phyloP scores from a whole-genome alignment of 2,329 filamentous ascomycete genomes.

The Geosmithia morbida region DNA sequence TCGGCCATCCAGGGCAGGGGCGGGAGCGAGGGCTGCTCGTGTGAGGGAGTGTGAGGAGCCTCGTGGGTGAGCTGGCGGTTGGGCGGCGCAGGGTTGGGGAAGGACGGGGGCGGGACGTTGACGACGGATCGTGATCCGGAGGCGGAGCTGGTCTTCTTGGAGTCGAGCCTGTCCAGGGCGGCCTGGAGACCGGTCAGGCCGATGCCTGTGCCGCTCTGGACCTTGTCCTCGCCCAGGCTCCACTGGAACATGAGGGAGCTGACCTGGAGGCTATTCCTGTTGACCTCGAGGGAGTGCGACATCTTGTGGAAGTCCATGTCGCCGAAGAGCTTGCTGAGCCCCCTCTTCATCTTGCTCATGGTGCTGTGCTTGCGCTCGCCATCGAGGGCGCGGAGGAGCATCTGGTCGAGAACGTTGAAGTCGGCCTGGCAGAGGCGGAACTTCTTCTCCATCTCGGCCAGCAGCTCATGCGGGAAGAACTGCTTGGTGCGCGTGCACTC shows the following conservation, averaged over 20 bases:
- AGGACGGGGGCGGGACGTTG: not conserved
- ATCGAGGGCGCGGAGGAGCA: conserved; percentile 45
- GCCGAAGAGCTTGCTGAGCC: conserved; percentile 48
- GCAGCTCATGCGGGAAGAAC: conserved; percentile 43
- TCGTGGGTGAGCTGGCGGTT: not conserved
- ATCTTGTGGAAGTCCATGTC: conserved; percentile 48
- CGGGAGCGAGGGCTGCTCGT: not conserved
- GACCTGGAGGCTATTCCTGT: conserved; percentile 46
- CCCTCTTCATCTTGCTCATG: conserved; percentile 43
- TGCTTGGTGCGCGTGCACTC: conserved; percentile 34
- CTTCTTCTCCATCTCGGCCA: conserved; percentile 48
- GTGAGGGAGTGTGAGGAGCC: not conserved
- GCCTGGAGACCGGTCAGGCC: conserved; percentile 54
- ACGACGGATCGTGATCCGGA: not conserved
- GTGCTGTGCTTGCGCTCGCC: conserved; percentile 43
- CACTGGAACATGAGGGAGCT: conserved; percentile 52
- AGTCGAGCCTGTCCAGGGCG: conserved; percentile 34
- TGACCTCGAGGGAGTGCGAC: conserved; percentile 38
- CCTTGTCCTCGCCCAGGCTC: conserved; percentile 43
- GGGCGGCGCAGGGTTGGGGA: not conserved
- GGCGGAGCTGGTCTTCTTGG: conserved; percentile 1
- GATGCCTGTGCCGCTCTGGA: conserved; percentile 46
- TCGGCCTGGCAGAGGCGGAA: conserved; percentile 46
- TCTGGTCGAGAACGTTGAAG: conserved; percentile 48
- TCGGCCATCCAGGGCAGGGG: conserved; percentile 1